Base-by-base conservation (phyloP, 2,329 filamentous ascomycete genomes). In the Corniculantispora saksenae region DNA sequence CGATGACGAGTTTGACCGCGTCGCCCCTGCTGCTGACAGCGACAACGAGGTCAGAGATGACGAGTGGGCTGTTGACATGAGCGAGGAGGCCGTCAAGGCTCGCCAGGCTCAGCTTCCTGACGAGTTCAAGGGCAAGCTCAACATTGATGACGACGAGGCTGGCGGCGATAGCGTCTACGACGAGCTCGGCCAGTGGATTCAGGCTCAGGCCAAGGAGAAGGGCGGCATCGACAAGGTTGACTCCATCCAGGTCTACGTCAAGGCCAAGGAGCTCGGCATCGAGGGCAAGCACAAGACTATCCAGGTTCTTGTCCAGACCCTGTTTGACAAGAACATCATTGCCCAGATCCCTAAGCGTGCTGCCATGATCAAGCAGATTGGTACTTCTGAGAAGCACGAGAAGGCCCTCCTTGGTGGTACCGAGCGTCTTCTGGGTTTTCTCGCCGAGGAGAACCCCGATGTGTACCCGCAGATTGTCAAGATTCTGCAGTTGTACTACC, bases 11-110 rank as follows among this genome's bases (percentile, higher is more conserved):
- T 89, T 97, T 73, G 91, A 92, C 77, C 90, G 91, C 74, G 90
- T 97, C 73, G 81, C 83, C 58, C 77, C 79, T 48, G 78, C 83
- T 70, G 78, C 77, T 66, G 78, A 81, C 43, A 77, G 78, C 64
- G 84, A 87, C 63, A 79, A 81, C 62, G 87, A 90, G 73, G 85
- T 87, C 73, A 92, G 94, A 79, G 92, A 97, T 70, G 89, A 97
- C 68, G 88, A 97, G 70, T 99, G 95, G 95, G 92, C 94, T 68
- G 92, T 98, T 66, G 95, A 99, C 78, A 95, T 96, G 83, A 97
- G 94, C 69, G 93, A 94, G 78, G 93, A 93, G 78, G 95, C 95
- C 70, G 91, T 98, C 83, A 94, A 91, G 82, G 94, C 94, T 73
- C 95, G 95, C 79, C 92, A 94, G 77, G 91, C 94, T 79, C 90